Base-by-base conservation (phyloP, 1,284 basidiomycete genomes). In the Caloboletus firmus region DNA sequence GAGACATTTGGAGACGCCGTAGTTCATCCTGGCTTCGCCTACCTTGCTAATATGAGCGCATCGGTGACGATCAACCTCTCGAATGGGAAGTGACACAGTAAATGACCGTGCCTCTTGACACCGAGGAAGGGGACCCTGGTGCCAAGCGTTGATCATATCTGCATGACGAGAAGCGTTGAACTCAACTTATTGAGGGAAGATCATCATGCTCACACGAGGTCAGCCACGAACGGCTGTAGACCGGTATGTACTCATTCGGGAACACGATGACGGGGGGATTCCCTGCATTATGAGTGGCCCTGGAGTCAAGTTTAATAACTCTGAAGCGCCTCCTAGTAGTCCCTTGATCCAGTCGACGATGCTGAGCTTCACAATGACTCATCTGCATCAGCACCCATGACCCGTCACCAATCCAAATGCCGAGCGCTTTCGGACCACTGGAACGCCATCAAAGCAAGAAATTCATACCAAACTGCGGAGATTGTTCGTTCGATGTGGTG, bases 401-500 rank as follows among this genome's bases (percentile, higher is more conserved):
- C 28, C 32, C 37, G 36, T 24, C 17, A 45, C 39, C 45, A 20
- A 55, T 42, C 45, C 17, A 39, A 39, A 42, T 20, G 11, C 2
- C 32, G 28, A 26, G 48, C 48, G 46, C 59, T 26, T 44, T 46
- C 28, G n/a, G 26, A 26, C 9, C 22, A 35, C 26, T 34, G 39
- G 9, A 60, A 41, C 31, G 40, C 24, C 43, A 22, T 39, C 20
- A 36, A 37, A 22, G 11, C 5, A 12, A 24, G 28, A 31, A 35
- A 10, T 22, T 28, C 24, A n/a, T 28, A 26, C 30, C 48, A 32
- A 34, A 44, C n/a, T 32, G 48, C 10, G 3, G 15, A 18, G 22
- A 49, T 39, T 22, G n/a, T 30, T 22, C n/a, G 31, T 45, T 46
- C 37, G 43, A 32, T 41, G 35, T 61, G 58, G 36, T 42, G 3